Base-by-base conservation (phyloP, 176 grass and related monocot genomes). In the Lolium rigidum region DNA sequence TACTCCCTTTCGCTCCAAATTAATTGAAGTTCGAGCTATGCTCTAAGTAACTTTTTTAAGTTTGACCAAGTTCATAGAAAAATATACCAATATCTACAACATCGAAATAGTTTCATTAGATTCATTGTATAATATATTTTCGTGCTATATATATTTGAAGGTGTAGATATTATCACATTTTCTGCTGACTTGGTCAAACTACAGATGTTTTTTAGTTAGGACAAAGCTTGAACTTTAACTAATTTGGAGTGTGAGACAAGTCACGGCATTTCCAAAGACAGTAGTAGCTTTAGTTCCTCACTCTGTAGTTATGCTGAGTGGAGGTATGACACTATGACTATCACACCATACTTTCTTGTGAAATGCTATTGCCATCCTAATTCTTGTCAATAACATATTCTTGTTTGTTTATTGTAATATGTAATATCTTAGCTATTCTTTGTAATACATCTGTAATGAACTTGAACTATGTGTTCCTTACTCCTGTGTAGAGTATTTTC, bases 331-430 rank as follows among this genome's bases (percentile, higher is more conserved):
- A n/a, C n/a, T n/a, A n/a, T n/a, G 65, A 17, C 35, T 68, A 39
- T 37, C 31, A 69, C 65, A 69, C 65, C 35, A 2, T 38, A 68
- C 16, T 77, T 56, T 4, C 28, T 22, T 56, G 31, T 65, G 68
- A 75, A 87, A 65, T 9, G 39, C 59, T 86, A 14, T 86, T 26
- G 43, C 16, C 7, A 28, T 74, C 49, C 57, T 43, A 44, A 58
- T 39, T 65, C 21, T 6, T 43, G 18, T 54, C 83, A 18, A 15
- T 56, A 21, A 38, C 59, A 75, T 65, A 75, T 35, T 25, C 21
- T 4, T 57, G 24, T 83, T 70, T 60, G 20, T 47, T 21, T 62
- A 35, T 65, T 35, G 31, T 35, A 35, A 35, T 35, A 35, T 82
- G 65, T 69, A 44, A 52, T 50, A 16, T 60, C 43, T 63, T 81